A percentile compares a stretch with the other conserved stretches of the same genome.
These are phyloP conservation scores for Raphanus hybrid DNA, from an alignment of 441 rosid genomes.

Conservation along the genomic window DNA sequence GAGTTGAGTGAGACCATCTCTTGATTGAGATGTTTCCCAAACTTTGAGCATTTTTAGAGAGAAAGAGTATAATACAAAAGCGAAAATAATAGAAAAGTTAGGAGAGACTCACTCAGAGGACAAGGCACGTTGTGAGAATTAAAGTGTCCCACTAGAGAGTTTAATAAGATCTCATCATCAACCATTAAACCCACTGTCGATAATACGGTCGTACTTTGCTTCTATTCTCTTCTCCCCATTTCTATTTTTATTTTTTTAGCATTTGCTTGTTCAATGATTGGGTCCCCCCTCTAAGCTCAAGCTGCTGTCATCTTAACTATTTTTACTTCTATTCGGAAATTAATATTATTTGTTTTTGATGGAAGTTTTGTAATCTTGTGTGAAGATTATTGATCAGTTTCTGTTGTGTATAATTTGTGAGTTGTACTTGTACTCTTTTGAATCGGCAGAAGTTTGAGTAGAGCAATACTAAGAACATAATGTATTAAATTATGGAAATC, in stretches of 20 bases:
- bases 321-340: constrained; percentile 14
- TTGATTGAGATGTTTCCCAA: constrained; percentile 42
- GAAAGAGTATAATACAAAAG: neutral
- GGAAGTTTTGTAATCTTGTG: constrained; percentile 40
- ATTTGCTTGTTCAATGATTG: constrained; percentile 40
- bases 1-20: constrained; percentile 36
- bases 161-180: constrained; percentile 41
- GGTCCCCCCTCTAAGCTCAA: constrained; percentile 39
- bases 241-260: neutral
- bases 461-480: neutral
- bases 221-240: constrained; percentile 19
- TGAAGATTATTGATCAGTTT: constrained; percentile 37
- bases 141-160: constrained; percentile 41
- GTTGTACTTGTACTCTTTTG: constrained; percentile 44
- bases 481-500: neutral
- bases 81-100: neutral
- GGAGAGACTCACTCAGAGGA: constrained; percentile 31
- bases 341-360: constrained; percentile 12
- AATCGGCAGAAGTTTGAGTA: constrained; percentile 24
- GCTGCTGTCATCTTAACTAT: constrained; percentile 43
- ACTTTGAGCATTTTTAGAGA: constrained; percentile 31
- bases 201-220: constrained; percentile 47
- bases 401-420: constrained; percentile 28
- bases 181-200: constrained; percentile 39
- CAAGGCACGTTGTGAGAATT: constrained; percentile 45